A percentile compares a stretch with the other conserved stretches of the same genome.
Conservation (phyloP, 257 asterid genomes). For the Scutellaria baicalensis region DNA sequence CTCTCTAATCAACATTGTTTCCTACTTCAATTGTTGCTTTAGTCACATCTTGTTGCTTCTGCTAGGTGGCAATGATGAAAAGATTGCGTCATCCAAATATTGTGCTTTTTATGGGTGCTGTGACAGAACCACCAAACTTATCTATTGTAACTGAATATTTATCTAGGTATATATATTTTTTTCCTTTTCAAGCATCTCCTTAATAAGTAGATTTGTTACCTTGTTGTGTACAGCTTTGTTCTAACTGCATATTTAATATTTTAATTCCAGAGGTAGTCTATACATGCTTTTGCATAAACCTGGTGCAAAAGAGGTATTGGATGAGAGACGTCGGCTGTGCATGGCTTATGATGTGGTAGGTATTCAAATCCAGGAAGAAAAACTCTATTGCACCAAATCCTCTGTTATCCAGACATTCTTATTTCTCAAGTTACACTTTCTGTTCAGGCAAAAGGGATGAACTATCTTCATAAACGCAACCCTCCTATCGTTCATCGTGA, state of each 20-base stretch:
- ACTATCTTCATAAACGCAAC: slow-evolving; percentile 81
- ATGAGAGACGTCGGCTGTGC: slow-evolving; percentile 77
- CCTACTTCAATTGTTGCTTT: slow-evolving; percentile 10
- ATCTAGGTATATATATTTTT: slow-evolving; percentile 62
- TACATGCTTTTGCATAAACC: slow-evolving; percentile 82
- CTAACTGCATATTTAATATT: slow-evolving; percentile 12
- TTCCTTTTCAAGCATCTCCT: not conserved
- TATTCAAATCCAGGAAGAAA: not conserved
- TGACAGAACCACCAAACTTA: slow-evolving; percentile 80
- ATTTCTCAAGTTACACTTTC: not conserved
- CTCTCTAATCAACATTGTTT: slow-evolving; percentile 13
- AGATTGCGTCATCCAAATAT: slow-evolving; percentile 93
- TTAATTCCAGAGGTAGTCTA: slow-evolving; percentile 73
- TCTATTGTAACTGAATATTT: slow-evolving; percentile 92
- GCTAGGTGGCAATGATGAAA: slow-evolving; percentile 89
- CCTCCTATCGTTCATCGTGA: slow-evolving; percentile 97
- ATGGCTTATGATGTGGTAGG: slow-evolving; percentile 96
- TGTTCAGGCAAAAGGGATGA: slow-evolving; percentile 90
- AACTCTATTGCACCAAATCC: not conserved
- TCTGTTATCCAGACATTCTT: not conserved
- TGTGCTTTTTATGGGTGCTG: slow-evolving; percentile 99
- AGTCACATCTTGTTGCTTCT: slow-evolving; percentile 21
- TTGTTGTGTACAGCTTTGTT: slow-evolving; percentile 1
- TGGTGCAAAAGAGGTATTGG: slow-evolving; percentile 73
- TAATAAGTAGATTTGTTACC: not conserved